Percentiles rank a stretch among this genome's conserved stretches.
Conservation (phyloP, 139 green algal genomes). For the Cymbomonas tetramitiformis region DNA sequence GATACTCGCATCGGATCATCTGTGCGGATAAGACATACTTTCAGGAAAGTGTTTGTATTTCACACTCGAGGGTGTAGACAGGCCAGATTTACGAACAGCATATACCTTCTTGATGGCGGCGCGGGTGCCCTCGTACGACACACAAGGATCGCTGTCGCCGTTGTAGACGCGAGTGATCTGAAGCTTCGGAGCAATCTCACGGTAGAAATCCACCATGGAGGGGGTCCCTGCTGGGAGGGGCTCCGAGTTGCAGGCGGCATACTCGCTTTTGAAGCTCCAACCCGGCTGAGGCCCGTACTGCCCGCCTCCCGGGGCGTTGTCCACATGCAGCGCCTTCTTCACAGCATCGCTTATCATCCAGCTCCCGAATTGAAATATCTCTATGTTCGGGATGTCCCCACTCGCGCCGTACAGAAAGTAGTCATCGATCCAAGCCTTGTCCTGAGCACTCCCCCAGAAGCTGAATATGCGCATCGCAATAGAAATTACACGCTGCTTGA, state of each 20-base stretch:
- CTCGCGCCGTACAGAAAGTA: conserved; percentile 8
- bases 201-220: conserved; percentile 23
- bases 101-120: conserved; percentile 5
- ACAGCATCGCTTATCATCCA: conserved; percentile 14
- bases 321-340: conserved; percentile 16
- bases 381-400: neutral
- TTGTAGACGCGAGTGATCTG: conserved; percentile 18
- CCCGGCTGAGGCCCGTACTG: neutral
- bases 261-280: conserved; percentile 13
- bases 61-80: too few relatives aligned
- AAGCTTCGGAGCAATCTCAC: conserved; percentile 6
- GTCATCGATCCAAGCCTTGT: conserved; percentile 14
- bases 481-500: too few relatives aligned
- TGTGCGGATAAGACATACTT: too few relatives aligned
- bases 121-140: conserved; percentile 23
- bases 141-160: conserved; percentile 24
- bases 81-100: too few relatives aligned
- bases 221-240: neutral
- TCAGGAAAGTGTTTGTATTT: too few relatives aligned
- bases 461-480: too few relatives aligned
- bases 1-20: too few relatives aligned
- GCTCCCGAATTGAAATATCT: too few relatives aligned
- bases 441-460: too few relatives aligned
- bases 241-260: conserved; percentile 17
- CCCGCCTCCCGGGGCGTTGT: neutral